Percentiles rank a stretch among this genome's conserved stretches.
Conservation (phyloP, 495 filamentous ascomycete species). For the Penicillium samsonianum region DNA sequence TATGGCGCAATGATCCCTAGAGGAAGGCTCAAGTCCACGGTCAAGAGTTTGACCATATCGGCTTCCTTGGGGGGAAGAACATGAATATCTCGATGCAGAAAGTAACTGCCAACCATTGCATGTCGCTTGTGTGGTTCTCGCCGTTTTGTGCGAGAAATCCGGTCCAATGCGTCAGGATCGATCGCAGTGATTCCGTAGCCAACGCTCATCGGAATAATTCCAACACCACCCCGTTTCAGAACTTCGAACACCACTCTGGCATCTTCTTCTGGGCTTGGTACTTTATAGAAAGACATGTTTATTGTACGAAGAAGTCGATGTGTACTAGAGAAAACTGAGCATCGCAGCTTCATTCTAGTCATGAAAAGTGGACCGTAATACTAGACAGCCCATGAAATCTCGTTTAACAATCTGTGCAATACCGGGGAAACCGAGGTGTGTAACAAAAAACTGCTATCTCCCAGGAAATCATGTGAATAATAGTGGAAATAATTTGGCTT, state of each 20-base stretch:
- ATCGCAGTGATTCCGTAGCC: constrained; percentile 29
- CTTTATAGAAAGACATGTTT: background rate
- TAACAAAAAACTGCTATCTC: background rate
- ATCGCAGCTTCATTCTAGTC: background rate
- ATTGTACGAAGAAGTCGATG: background rate
- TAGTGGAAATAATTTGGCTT: too few relatives aligned
- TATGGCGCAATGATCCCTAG: constrained; percentile 30
- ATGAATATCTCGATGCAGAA: constrained; percentile 24
- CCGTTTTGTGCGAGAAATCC: constrained; percentile 21
- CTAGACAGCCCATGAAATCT: background rate
- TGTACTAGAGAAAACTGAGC: background rate
- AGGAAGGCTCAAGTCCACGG: constrained; percentile 25
- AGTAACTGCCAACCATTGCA: constrained; percentile 29
- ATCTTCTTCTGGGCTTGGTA: constrained; percentile 11
- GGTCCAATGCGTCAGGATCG: constrained; percentile 17
- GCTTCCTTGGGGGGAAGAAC: constrained; percentile 10
- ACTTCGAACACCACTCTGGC: constrained; percentile 26
- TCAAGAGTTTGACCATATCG: constrained; percentile 22
- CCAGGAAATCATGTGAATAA: background rate
- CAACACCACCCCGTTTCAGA: constrained; percentile 25
- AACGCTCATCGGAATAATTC: constrained; percentile 28
- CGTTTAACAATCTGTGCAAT: background rate
- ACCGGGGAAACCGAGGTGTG: background rate
- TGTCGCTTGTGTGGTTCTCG: constrained; percentile 28
- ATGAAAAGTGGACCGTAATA: background rate